Percentiles rank a stretch among this genome's conserved stretches.
Evolutionary conservation across 305 asterid genomes (phyloP).

Genomic region (Andrographis paniculata): DNA sequence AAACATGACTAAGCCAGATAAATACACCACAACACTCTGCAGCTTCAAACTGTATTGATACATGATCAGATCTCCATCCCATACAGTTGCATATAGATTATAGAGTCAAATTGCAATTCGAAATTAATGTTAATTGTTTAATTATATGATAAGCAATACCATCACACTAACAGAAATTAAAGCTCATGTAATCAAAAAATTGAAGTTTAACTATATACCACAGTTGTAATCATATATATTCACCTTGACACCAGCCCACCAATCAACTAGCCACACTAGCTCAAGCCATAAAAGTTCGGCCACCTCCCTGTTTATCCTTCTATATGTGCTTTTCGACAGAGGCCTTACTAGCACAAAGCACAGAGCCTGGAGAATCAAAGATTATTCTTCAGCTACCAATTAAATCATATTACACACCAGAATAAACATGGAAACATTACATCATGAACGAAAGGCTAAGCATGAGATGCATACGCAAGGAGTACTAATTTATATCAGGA

Average conservation of each 20-base stretch:
- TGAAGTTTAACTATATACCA: neutral
- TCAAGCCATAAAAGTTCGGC: constrained; percentile 89
- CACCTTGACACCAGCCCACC: constrained; percentile 99
- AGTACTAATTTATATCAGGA: no score
- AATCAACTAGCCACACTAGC: constrained; percentile 89
- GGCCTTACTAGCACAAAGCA: constrained; percentile 70
- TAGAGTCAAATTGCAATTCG: neutral
- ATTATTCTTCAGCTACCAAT: no score
- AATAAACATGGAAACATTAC: no score
- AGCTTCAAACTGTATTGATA: no score
- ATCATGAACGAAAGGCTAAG: no score
- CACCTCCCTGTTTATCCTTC: constrained; percentile 77
- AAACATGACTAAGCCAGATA: no score
- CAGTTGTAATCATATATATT: neutral
- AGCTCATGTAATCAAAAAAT: constrained; percentile 10
- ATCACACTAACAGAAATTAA: neutral
- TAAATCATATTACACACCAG: no score
- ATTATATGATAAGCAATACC: no score
- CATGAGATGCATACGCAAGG: no score
- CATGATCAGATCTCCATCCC: neutral
- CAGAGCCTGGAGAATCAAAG: no score
- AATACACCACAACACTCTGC: no score
- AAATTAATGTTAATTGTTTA: neutral
- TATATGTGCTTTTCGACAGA: constrained; percentile 59
- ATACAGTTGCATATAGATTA: neutral